Base-by-base conservation (phyloP, 2,329 filamentous ascomycete genomes). In the Alternaria sp. region DNA sequence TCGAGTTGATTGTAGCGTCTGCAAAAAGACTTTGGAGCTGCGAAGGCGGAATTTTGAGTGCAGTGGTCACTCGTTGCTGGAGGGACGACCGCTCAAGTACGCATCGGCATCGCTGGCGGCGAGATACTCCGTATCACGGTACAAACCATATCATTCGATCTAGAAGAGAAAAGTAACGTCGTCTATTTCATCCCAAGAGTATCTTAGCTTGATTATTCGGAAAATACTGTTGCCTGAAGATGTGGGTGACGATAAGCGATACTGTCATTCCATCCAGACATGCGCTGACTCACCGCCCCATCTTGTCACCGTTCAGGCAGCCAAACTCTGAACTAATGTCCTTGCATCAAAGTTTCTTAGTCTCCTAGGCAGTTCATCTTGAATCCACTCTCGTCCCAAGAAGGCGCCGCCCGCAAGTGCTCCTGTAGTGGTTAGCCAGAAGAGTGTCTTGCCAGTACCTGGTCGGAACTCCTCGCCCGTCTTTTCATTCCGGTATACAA, bases 401-500 rank as follows among this genome's bases (percentile, higher is more conserved):
- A 67, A 65, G 3, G 54, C 51, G 14, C 67, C 61, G 13, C 55
- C 49, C 14, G 62, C 60, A 7, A 69, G 23, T 17, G 54, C 55
- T 1, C 59, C 56, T 4, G 51, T n/a, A 23, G 58, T 54, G 26
- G 65, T 8, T 3, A 58, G 46, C 46, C 60, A 58, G 1, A 63
- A 9, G 29, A 60, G 41, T 39, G 46, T 65, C 50, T 56, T 60
- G 13, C 17, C 34, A 10, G 51, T 52, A 9, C 58, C 63, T 4
- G 65, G 67, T 40, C 53, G 51, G 2, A 73, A 57, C n/a, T 66
- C 65, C 23, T 52, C 48, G 5, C 68, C 68, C 3, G 56, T 70
- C 49, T 53, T 52, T 28, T 62, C 67, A 45, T 72, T 66, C 7
- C 57, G 62, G 56, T 75, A 78, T 5, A 72, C 58, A 55, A 82